Evolutionary conservation across 2,329 filamentous ascomycete species (phyloP).

Genomic region (Cryphonectria carpinicola): DNA sequence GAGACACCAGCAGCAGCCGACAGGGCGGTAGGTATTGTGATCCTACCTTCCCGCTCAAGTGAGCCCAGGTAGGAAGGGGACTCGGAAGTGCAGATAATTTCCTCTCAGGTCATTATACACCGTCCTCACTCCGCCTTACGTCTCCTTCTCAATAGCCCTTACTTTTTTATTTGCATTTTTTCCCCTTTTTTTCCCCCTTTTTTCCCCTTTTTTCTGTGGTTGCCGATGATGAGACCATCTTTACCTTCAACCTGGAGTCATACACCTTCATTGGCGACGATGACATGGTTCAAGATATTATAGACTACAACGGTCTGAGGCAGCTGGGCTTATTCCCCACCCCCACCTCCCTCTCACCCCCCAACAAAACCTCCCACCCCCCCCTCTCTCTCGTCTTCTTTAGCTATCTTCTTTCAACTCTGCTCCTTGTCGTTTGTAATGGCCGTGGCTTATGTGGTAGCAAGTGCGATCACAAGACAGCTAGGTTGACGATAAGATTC

Average conservation of each 20-base stretch:
- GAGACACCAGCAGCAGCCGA: neutral
- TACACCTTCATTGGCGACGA: conserved; percentile 23
- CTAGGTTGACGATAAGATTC: too few species aligned
- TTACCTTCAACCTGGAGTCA: conserved; percentile 17
- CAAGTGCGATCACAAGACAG: neutral
- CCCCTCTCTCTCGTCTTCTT: neutral
- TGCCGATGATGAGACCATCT: conserved; percentile 24
- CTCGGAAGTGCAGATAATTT: neutral
- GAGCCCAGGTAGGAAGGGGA: neutral
- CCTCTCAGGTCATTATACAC: neutral
- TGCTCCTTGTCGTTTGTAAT: neutral
- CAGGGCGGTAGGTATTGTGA: neutral
- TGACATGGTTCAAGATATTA: conserved; percentile 20
- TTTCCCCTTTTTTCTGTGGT: neutral
- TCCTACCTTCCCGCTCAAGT: neutral
- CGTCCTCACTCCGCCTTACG: neutral
- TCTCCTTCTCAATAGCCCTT: neutral
- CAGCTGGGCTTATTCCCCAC: neutral
- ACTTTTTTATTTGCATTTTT: too few species aligned
- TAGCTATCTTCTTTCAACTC: neutral
- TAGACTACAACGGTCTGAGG: conserved; percentile 27
- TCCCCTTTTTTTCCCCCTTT: too few species aligned
- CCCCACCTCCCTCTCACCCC: too few species aligned
- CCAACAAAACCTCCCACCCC: neutral
- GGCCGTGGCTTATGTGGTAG: neutral